These are phyloP conservation scores for Dipodascus geniculatus DNA, from an alignment of 805 yeast genomes.

Conservation along the genomic window DNA sequence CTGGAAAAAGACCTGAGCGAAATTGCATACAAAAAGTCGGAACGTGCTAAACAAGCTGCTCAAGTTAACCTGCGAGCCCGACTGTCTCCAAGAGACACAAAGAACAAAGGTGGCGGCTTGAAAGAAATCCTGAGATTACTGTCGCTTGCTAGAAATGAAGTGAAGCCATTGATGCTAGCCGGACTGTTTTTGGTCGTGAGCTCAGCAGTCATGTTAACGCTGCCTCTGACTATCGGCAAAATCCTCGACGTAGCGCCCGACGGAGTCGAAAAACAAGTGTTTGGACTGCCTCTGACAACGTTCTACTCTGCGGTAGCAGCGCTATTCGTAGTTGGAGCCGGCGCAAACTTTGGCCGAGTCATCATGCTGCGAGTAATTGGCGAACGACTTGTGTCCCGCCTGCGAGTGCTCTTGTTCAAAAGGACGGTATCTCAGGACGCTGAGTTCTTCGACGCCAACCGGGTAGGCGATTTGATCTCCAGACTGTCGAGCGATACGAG, in stretches of 20 bases:
- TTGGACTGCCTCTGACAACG: slow-evolving; percentile 49
- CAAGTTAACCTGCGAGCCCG: slow-evolving; percentile 24
- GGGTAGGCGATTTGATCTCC: slow-evolving; percentile 86
- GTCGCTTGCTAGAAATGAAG: slow-evolving; percentile 45
- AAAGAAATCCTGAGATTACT: slow-evolving; percentile 38
- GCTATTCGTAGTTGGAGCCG: slow-evolving; percentile 60
- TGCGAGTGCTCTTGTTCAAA: slow-evolving; percentile 65
- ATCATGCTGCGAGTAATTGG: slow-evolving; percentile 67
- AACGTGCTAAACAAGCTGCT: slow-evolving; percentile 21
- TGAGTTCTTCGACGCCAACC: slow-evolving; percentile 76
- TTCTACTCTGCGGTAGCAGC: slow-evolving; percentile 53
- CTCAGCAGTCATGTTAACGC: slow-evolving; percentile 66
- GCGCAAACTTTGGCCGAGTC: slow-evolving; percentile 74
- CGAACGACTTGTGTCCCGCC: slow-evolving; percentile 74
- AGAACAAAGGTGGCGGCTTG: slow-evolving; percentile 9
- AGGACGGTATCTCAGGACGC: slow-evolving; percentile 78
- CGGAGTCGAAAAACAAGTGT: slow-evolving; percentile 27
- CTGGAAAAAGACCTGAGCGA: not conserved
- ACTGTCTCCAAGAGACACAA: slow-evolving; percentile 12
- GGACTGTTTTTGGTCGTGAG: slow-evolving; percentile 52
- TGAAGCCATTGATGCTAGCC: slow-evolving; percentile 46
- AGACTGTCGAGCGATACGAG: slow-evolving; percentile 82
- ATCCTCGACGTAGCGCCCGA: slow-evolving; percentile 59
- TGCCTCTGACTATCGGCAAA: slow-evolving; percentile 79
- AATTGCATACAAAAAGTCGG: slow-evolving; percentile 17